These are phyloP conservation scores for Lecanicillium sp. DNA, from an alignment of 2,329 filamentous ascomycete species.

Conservation along the genomic window DNA sequence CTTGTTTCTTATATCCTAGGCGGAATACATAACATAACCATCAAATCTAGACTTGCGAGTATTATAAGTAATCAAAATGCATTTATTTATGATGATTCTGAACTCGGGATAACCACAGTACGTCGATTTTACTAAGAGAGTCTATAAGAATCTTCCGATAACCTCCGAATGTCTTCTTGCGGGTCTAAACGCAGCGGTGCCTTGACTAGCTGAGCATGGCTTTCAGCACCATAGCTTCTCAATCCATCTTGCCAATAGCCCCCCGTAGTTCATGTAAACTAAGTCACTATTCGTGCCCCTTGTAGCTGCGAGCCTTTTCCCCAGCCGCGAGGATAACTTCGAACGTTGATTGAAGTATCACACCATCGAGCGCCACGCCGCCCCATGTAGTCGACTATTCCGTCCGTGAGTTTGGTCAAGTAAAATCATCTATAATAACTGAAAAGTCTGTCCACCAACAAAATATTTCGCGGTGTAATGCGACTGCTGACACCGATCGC, in stretches of 20 bases:
- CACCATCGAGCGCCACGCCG: slow-evolving; percentile 23
- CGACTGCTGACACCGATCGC: too few species aligned
- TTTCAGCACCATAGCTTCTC: slow-evolving; percentile 31
- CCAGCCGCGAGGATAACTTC: slow-evolving; percentile 23
- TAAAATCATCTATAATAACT: too few species aligned
- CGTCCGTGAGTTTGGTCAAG: too few species aligned
- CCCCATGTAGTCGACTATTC: too few species aligned
- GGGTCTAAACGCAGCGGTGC: slow-evolving; percentile 5
- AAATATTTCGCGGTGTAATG: too few species aligned
- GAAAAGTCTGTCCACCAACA: too few species aligned
- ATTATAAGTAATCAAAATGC: too few species aligned
- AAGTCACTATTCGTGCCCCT: slow-evolving; percentile 26
- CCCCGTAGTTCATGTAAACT: slow-evolving; percentile 32
- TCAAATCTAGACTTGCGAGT: too few species aligned
- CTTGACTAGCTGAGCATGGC: slow-evolving; percentile 21
- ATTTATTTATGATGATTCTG: too few species aligned
- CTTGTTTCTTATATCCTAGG: too few species aligned
- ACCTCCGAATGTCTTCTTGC: not conserved
- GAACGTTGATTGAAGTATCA: slow-evolving; percentile 20
- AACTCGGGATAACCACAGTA: too few species aligned
- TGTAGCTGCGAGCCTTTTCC: slow-evolving; percentile 15
- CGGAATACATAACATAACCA: too few species aligned
- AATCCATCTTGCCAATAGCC: slow-evolving; percentile 32
- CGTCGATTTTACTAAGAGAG: slow-evolving; percentile 1
- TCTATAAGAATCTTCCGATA: not conserved